Evolutionary conservation across 257 asterid genomes (phyloP).

Genomic region (Nicotiana obtusifolia): DNA sequence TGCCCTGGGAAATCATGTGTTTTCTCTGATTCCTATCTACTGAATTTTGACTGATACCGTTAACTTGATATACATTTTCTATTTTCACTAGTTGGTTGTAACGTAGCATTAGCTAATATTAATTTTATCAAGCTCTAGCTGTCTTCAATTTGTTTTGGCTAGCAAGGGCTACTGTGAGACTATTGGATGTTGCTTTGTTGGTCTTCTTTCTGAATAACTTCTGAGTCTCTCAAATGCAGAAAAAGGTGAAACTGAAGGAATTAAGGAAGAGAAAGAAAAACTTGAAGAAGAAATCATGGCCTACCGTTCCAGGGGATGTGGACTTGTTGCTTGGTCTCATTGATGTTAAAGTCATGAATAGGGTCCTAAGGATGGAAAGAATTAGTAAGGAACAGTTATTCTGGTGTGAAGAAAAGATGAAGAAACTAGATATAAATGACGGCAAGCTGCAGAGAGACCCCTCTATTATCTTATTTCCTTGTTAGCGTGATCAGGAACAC

Average conservation of each 20-base stretch:
- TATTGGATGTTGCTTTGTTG: not conserved
- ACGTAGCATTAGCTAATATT: not conserved
- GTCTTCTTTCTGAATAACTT: not conserved
- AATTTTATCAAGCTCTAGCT: not conserved
- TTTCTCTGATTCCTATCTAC: not conserved
- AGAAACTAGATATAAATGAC: constrained; percentile 43
- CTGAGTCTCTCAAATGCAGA: constrained; percentile 41
- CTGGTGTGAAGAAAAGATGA: constrained; percentile 93
- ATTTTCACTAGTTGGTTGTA: not conserved
- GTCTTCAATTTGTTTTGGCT: not conserved
- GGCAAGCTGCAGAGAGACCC: constrained; percentile 86
- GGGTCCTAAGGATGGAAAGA: constrained; percentile 57
- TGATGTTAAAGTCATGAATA: constrained; percentile 57
- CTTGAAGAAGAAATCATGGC: constrained; percentile 66
- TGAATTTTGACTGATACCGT: not conserved
- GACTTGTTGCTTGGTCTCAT: constrained; percentile 63
- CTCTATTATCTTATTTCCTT: constrained; percentile 68
- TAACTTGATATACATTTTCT: not conserved
- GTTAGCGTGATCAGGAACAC: constrained; percentile 14
- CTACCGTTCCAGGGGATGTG: constrained; percentile 41
- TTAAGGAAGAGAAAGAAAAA: constrained; percentile 57
- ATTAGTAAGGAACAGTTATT: constrained; percentile 61
- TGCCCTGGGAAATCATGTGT: not conserved
- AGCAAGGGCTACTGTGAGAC: not conserved
- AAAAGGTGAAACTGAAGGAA: constrained; percentile 71